phyloP scores from a whole-genome alignment of 345 rosid genomes.

The Linum usitatissimum region DNA sequence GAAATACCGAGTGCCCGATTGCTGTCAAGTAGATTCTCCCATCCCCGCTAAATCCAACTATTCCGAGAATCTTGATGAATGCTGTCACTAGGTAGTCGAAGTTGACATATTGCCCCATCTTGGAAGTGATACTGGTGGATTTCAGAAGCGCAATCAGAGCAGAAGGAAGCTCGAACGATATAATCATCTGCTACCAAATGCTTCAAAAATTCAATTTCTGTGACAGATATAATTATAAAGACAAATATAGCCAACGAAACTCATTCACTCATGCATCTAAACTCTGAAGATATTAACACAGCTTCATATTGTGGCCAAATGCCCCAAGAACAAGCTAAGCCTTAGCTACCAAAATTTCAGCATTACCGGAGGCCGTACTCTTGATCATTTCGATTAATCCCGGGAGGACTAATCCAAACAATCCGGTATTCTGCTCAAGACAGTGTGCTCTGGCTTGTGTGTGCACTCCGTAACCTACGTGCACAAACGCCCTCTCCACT shows the following conservation, averaged over 20 bases:
- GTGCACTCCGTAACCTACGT: constrained; percentile 35
- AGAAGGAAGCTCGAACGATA: constrained; percentile 92
- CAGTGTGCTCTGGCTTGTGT: constrained; percentile 24
- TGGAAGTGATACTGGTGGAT: constrained; percentile 74
- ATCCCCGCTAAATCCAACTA: constrained; percentile 54
- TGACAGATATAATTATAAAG: not conserved
- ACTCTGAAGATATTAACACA: too few species aligned
- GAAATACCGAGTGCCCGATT: constrained; percentile 57
- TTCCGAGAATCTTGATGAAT: constrained; percentile 47
- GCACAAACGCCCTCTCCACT: constrained; percentile 36
- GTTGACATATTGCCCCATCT: constrained; percentile 72
- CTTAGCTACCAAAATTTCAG: too few species aligned
- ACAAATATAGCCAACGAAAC: too few species aligned
- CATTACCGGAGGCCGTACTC: too few species aligned
- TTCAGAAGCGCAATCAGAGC: constrained; percentile 88
- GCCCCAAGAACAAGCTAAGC: too few species aligned
- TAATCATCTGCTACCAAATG: constrained; percentile 57
- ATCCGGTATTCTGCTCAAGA: constrained; percentile 16
- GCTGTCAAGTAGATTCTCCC: constrained; percentile 54
- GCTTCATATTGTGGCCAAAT: too few species aligned
- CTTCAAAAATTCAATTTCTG: not conserved
- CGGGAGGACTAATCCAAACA: not conserved
- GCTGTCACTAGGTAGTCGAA: constrained; percentile 49
- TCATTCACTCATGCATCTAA: too few species aligned
- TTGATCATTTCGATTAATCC: too few species aligned